These are phyloP conservation scores for Claviceps sp. DNA, from an alignment of 2,329 filamentous ascomycete genomes.

Conservation along the genomic window DNA sequence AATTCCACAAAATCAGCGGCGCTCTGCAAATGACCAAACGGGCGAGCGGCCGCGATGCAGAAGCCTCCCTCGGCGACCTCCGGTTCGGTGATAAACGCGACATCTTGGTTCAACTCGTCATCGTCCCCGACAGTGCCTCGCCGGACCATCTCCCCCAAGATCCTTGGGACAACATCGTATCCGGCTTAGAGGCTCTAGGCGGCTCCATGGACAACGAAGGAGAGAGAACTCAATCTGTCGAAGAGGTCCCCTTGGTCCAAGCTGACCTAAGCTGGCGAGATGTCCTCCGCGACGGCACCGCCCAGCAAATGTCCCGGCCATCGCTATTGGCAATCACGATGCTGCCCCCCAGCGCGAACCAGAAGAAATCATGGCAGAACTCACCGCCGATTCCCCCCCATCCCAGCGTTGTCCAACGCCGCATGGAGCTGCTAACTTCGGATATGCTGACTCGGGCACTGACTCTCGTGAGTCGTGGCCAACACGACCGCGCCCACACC, in stretches of 20 bases:
- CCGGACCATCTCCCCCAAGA: conserved; percentile 85
- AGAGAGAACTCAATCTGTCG: conserved; percentile 69
- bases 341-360: conserved; percentile 55
- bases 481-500: conserved; percentile 88
- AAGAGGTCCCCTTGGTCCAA: conserved; percentile 90
- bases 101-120: conserved; percentile 85
- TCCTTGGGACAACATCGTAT: conserved; percentile 94
- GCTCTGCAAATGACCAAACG: conserved; percentile 93
- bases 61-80: conserved; percentile 81
- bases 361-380: conserved; percentile 52
- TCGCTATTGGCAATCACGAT: conserved; percentile 92
- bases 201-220: conserved; percentile 80
- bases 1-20: conserved; percentile 97
- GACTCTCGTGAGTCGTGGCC: conserved; percentile 77
- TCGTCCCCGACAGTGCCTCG: conserved; percentile 69
- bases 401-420: conserved; percentile 84
- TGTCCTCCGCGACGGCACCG: conserved; percentile 74
- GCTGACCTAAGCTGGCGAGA: conserved; percentile 91
- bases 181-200: conserved; percentile 82
- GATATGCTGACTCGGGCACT: conserved; percentile 93
- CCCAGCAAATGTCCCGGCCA: conserved; percentile 76
- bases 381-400: conserved; percentile 84
- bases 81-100: conserved; percentile 92
- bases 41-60: conserved; percentile 84
- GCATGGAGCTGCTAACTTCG: conserved; percentile 94